phyloP scores from a whole-genome alignment of 2,329 filamentous ascomycete species.

The Sordariomycetes sp. region DNA sequence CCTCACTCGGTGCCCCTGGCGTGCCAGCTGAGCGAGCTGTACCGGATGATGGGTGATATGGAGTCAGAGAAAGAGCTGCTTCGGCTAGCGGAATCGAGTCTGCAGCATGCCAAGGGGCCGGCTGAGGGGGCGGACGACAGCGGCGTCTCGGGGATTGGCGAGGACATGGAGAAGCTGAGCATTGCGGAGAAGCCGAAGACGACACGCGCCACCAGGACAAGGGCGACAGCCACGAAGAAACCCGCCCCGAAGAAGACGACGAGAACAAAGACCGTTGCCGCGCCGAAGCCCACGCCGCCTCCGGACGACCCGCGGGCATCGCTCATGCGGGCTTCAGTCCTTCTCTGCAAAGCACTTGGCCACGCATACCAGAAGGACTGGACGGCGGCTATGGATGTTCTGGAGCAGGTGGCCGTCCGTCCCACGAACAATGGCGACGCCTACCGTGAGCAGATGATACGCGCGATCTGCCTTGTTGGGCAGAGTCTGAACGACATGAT shows the following conservation, averaged over 20 bases:
- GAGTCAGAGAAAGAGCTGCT: conserved; percentile 32
- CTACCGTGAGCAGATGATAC: conserved; percentile 45
- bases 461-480: conserved; percentile 57
- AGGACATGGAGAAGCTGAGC: conserved; percentile 21
- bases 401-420: conserved; percentile 38
- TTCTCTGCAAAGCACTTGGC: conserved; percentile 31
- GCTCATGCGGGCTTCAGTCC: conserved; percentile 25
- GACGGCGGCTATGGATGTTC: conserved; percentile 41
- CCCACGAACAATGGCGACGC: conserved; percentile 27
- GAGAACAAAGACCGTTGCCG: conserved; percentile 10
- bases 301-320: conserved; percentile 3
- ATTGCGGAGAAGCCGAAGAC: conserved; percentile 14
- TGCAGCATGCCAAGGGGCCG: conserved; percentile 14
- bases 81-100: conserved; percentile 35
- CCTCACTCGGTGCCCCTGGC: conserved; percentile 23
- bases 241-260: conserved; percentile 9
- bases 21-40: conserved; percentile 46
- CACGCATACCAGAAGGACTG: conserved; percentile 43
- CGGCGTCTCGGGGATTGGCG: conserved; percentile 20
- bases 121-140: background rate
- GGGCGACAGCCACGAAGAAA: conserved; percentile 12
- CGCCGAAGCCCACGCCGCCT: conserved; percentile 10
- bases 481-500: conserved; percentile 64
- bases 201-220: conserved; percentile 7
- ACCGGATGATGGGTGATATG: conserved; percentile 34